Evolutionary conservation across 1,284 basidiomycete species (phyloP).

Genomic region (Cerrena zonata): DNA sequence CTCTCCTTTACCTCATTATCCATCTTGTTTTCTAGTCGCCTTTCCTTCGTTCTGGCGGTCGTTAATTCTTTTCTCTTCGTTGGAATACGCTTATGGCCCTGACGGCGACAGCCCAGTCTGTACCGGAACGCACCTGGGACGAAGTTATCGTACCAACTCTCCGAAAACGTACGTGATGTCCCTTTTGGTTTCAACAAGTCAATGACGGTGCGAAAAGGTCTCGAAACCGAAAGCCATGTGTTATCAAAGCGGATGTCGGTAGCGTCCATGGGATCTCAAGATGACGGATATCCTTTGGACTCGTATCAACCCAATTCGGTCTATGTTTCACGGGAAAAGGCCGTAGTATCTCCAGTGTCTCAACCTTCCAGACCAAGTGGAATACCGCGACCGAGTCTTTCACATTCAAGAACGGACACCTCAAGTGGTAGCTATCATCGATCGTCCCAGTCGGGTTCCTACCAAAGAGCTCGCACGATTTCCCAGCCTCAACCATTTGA

Average conservation of each 20-base stretch:
- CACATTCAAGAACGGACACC: constrained; percentile 27
- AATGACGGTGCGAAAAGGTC: constrained; percentile 38
- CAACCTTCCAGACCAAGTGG: constrained; percentile 34
- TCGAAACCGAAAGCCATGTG: constrained; percentile 67
- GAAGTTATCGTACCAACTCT: constrained; percentile 66
- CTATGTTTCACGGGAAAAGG: constrained; percentile 15
- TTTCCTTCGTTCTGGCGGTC: not conserved
- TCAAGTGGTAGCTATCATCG: constrained; percentile 11
- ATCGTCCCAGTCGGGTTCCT: constrained; percentile 13
- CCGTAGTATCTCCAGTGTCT: constrained; percentile 18
- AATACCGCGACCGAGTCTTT: constrained; percentile 43
- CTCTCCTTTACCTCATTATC: constrained; percentile 5
- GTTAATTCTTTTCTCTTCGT: constrained; percentile 7
- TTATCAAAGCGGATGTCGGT: constrained; percentile 69
- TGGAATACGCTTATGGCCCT: constrained; percentile 28
- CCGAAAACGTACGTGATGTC: constrained; percentile 51
- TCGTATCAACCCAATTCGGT: constrained; percentile 20
- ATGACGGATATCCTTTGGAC: constrained; percentile 30
- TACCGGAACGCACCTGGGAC: constrained; percentile 59
- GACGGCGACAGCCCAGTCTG: constrained; percentile 43
- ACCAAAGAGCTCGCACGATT: constrained; percentile 46
- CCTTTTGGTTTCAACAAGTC: constrained; percentile 5
- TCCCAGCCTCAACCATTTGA: constrained; percentile 51
- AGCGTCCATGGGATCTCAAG: constrained; percentile 52
- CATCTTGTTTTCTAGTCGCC: not conserved